These are phyloP conservation scores for Blastocystis sp. DNA, from an alignment of 352 stramenopile species.

Conservation along the genomic window DNA sequence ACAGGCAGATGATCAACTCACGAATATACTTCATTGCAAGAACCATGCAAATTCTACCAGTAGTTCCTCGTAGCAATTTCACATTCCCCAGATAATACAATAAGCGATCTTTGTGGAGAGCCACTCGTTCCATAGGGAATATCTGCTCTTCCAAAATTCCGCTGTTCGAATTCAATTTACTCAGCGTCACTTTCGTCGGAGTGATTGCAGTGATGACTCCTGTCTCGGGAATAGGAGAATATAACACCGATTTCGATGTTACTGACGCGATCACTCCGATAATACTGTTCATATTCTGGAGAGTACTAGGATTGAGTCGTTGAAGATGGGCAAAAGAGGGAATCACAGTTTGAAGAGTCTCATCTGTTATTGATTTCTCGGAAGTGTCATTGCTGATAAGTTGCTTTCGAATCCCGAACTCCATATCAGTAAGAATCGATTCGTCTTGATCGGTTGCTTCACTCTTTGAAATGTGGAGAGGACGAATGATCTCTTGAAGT, in stretches of 20 bases:
- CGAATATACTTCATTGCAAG: constrained; percentile 38
- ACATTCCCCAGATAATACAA: constrained; percentile 44
- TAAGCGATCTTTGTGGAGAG: constrained; percentile 26
- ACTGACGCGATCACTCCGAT: constrained; percentile 17
- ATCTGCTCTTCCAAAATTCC: constrained; percentile 35
- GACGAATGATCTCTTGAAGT: neutral
- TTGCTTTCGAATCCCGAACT: neutral
- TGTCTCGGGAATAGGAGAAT: constrained; percentile 18
- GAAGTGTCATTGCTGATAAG: neutral
- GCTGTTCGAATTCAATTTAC: neutral
- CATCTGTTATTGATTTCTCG: neutral
- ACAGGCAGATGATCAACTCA: constrained; percentile 24
- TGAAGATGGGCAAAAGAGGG: neutral
- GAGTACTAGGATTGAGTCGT: neutral
- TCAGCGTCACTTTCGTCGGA: neutral
- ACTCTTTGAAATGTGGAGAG: neutral
- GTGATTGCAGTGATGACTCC: constrained; percentile 7
- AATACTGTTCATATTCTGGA: constrained; percentile 39
- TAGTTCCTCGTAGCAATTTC: constrained; percentile 5
- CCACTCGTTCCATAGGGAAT: neutral
- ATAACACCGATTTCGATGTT: neutral
- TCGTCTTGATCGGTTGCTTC: neutral
- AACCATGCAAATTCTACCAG: neutral
- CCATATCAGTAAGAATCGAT: constrained; percentile 17
- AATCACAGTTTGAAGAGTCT: neutral